Evolutionary conservation across 805 yeast species (phyloP).

Genomic region (Tetrapisispora taiwanensis): DNA sequence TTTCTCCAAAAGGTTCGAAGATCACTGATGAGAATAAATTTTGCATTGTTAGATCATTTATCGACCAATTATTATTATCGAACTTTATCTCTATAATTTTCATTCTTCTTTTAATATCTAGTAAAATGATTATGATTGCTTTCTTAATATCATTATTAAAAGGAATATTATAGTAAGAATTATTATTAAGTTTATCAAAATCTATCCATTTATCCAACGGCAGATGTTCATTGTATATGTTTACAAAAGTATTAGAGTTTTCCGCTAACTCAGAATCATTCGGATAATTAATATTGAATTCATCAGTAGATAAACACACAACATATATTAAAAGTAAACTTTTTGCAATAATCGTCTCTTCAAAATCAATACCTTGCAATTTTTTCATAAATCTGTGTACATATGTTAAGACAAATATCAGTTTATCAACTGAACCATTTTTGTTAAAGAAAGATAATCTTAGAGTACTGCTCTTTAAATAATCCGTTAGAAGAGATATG

Average conservation of each 20-base stretch:
- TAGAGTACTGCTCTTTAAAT: slow-evolving; percentile 6
- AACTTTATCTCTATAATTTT: slow-evolving; percentile 3
- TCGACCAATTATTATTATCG: slow-evolving; percentile 7
- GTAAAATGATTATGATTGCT: slow-evolving; percentile 14
- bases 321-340: slow-evolving; percentile 18
- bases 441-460: not conserved
- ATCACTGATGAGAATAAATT: not conserved
- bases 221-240: slow-evolving; percentile 10
- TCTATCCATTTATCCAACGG: slow-evolving; percentile 16
- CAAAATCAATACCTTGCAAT: not conserved
- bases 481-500: slow-evolving; percentile 12
- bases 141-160: slow-evolving; percentile 8
- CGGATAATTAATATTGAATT: not conserved
- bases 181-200: not conserved
- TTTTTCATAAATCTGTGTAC: slow-evolving; percentile 10
- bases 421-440: slow-evolving; percentile 9
- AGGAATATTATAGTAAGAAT: not conserved
- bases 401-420: slow-evolving; percentile 12
- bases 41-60: not conserved
- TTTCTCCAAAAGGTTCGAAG: slow-evolving; percentile 9
- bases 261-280: not conserved
- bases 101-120: slow-evolving; percentile 13
- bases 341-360: slow-evolving; percentile 10
- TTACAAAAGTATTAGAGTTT: slow-evolving; percentile 4
- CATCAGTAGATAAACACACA: slow-evolving; percentile 5